phyloP scores from a whole-genome alignment of 352 stramenopile species.

The Blastocystis sp. region DNA sequence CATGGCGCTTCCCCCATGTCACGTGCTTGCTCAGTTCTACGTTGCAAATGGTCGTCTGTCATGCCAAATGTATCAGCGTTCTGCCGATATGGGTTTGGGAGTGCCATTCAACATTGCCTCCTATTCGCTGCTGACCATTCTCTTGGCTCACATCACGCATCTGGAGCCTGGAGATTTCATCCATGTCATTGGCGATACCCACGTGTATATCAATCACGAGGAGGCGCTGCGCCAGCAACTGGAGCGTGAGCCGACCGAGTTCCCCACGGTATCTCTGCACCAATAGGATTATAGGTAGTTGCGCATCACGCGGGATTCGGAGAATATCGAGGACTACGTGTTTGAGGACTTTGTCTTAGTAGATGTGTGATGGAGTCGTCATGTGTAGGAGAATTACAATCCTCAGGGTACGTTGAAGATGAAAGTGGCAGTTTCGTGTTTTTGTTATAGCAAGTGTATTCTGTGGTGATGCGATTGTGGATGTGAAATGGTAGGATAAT shows the following conservation, averaged over 20 bases:
- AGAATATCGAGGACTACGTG: constrained; percentile 84
- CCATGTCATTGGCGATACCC: constrained; percentile 93
- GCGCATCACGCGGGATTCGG: constrained; percentile 67
- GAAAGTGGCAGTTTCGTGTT: constrained; percentile 79
- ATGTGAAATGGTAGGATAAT: background rate
- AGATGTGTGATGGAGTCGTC: background rate
- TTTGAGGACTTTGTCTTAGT: constrained; percentile 87
- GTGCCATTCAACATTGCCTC: constrained; percentile 99
- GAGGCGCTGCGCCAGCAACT: constrained; percentile 89
- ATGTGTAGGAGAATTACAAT: constrained; percentile 74
- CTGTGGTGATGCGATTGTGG: background rate
- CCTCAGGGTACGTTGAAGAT: constrained; percentile 93
- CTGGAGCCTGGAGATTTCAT: constrained; percentile 89
- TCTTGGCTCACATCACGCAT: constrained; percentile 84
- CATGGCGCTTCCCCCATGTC: constrained; percentile 97
- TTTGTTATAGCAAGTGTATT: background rate
- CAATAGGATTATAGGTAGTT: constrained; percentile 30
- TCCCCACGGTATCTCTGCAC: constrained; percentile 84
- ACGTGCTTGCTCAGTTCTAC: constrained; percentile 96
- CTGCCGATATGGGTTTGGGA: constrained; percentile 94
- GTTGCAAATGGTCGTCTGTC: constrained; percentile 71
- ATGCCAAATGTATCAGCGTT: constrained; percentile 96
- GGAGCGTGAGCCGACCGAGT: constrained; percentile 76
- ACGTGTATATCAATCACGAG: constrained; percentile 97
- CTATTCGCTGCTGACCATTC: constrained; percentile 88